phyloP scores from a whole-genome alignment of 176 grass and related monocot genomes.

The Phragmites australis region DNA sequence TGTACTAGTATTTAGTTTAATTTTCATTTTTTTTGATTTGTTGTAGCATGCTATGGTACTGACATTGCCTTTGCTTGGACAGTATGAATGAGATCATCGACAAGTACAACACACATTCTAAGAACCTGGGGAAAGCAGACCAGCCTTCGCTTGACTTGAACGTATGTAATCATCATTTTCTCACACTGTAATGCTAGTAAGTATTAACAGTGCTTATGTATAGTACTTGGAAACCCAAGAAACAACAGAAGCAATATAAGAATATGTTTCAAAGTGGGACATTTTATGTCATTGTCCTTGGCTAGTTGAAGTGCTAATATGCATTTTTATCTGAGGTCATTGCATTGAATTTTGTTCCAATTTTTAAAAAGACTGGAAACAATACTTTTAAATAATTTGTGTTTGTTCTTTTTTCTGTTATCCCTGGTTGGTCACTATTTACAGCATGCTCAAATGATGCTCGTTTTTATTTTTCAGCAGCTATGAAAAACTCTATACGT shows the following conservation, averaged over 20 bases:
- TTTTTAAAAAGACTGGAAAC: neutral
- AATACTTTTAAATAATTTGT: neutral
- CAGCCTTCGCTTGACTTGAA: slow-evolving; percentile 75
- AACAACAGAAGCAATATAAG: neutral
- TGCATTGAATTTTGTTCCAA: neutral
- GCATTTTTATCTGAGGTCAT: neutral
- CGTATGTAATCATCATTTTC: slow-evolving; percentile 47
- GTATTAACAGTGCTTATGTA: neutral
- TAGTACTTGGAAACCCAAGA: neutral
- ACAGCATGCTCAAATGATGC: neutral
- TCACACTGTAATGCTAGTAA: slow-evolving; percentile 22
- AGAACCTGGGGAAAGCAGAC: slow-evolving; percentile 67
- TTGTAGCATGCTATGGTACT: slow-evolving; percentile 22
- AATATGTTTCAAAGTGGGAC: neutral
- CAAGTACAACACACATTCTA: slow-evolving; percentile 74
- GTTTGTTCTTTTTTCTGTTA: neutral
- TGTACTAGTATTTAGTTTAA: slow-evolving; percentile 10
- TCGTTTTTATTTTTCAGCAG: neutral
- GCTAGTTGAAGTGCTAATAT: slow-evolving; percentile 6
- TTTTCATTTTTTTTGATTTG: slow-evolving; percentile 6
- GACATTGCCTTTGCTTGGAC: slow-evolving; percentile 41
- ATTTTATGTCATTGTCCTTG: slow-evolving; percentile 25
- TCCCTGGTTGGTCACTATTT: neutral
- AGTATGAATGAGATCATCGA: slow-evolving; percentile 88
- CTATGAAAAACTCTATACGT: neutral